Evolutionary conservation across 768 basidiomycete species (phyloP), one percentile per base, ranked within the genome.

Genomic region (Pisolithus marmoratus): DNA sequence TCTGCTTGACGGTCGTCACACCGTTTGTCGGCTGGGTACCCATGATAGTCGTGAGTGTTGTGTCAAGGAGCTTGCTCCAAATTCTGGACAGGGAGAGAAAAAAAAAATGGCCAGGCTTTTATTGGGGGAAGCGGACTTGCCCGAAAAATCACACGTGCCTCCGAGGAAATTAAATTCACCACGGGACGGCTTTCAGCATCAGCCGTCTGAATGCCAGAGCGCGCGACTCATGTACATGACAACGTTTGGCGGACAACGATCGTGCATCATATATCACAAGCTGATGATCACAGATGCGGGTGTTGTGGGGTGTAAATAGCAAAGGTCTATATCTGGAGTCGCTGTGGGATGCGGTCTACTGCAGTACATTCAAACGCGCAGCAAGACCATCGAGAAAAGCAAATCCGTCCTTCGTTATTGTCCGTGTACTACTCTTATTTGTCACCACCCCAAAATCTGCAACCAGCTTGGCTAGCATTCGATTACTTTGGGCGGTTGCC

Each of bases 341-440:
- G 31, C 4, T 12, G 31, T 34, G 12, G 31, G 31, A 34, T 12
- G 3, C 14, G 15, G 34, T 34, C 34, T 34, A 34, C 34, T 48
- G 50, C 52, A 70, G 40, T 8, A 45, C 69, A 57, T 68, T 72
- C 53, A 90, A 65, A 56, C 82, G 71, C 41, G 70, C 74, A 2
- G 82, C 77, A 42, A 88, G 62, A 36, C 80, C 80, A 48, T 83
- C 81, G 46, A 89, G 67, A 62, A 89, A 88, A 9, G 74, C 75
- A 59, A 88, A 77, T 36, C 85, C 86, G 58, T 87, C 84, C 76
- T 90, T 90, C 31, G 86, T 89, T 49, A 90, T 73, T 46, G 83
- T 87, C 56, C 84, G 74, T 38, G 85, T 83, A 36, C 73, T 82
- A 59, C 81, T 83, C 62, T 76, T 76, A 64, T 86, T 81, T 29